These are phyloP conservation scores for Brassica hybrid DNA, from an alignment of 441 rosid species.

Conservation along the genomic window DNA sequence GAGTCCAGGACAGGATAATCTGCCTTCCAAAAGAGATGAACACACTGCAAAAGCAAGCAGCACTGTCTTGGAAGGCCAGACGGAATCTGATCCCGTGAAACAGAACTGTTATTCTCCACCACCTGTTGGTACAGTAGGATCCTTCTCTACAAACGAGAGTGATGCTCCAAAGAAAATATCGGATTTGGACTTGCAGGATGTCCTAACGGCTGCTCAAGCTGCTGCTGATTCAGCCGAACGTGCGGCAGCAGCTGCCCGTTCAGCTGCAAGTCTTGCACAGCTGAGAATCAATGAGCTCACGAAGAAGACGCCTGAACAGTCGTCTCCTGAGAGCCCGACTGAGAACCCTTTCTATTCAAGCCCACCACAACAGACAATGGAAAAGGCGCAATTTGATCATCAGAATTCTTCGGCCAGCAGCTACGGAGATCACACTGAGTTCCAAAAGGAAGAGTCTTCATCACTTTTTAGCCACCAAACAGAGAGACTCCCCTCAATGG, in stretches of 20 bases:
- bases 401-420: too few relatives aligned
- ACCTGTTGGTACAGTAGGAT: conserved; percentile 38
- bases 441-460: conserved; percentile 37
- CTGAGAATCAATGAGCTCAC: conserved; percentile 78
- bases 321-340: conserved; percentile 43
- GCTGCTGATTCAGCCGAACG: conserved; percentile 93
- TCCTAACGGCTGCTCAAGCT: conserved; percentile 82
- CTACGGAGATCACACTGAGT: too few relatives aligned
- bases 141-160: conserved; percentile 47
- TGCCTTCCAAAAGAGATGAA: conserved; percentile 33
- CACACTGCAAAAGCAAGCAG: conserved; percentile 28
- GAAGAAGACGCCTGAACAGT: conserved; percentile 55
- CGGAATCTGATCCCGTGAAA: conserved; percentile 50
- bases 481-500: conserved; percentile 64
- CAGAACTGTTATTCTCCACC: conserved; percentile 45
- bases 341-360: conserved; percentile 69
- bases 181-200: conserved; percentile 78
- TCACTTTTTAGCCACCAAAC: conserved; percentile 53
- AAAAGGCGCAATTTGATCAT: conserved; percentile 45
- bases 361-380: conserved; percentile 13
- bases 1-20: conserved; percentile 30
- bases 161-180: conserved; percentile 47
- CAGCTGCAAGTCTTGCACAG: conserved; percentile 95
- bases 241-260: conserved; percentile 94
- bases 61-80: conserved; percentile 50